Evolutionary conservation across 2,329 filamentous ascomycete species (phyloP).

Genomic region (Aspergillus arachidicola): DNA sequence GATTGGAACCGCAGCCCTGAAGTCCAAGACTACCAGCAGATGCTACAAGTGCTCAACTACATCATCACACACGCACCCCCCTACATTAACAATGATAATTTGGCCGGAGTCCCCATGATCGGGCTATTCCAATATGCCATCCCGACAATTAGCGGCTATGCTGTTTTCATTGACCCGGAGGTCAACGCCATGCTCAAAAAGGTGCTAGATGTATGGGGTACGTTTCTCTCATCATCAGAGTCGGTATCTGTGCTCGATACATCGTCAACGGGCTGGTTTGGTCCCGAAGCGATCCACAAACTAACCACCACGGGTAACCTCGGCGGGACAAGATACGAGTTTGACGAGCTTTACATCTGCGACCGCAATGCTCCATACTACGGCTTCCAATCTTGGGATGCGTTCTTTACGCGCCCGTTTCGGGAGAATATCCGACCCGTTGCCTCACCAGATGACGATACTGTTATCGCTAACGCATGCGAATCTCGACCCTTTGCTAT

Average conservation of each 20-base stretch:
- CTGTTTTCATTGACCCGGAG: not conserved
- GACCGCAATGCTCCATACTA: not conserved
- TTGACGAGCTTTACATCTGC: not conserved
- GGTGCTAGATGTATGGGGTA: not conserved
- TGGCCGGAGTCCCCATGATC: not conserved
- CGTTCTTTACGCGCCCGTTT: constrained; percentile 67
- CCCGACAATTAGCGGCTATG: not conserved
- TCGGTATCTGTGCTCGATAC: not conserved
- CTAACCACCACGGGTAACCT: not conserved
- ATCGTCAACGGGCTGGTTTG: constrained; percentile 2
- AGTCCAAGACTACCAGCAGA: not conserved
- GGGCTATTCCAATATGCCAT: not conserved
- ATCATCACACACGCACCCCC: not conserved
- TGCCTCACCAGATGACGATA: constrained; percentile 52
- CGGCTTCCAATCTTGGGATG: constrained; percentile 55
- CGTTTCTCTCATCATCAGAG: not conserved
- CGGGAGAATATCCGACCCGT: constrained; percentile 59
- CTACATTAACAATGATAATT: not conserved
- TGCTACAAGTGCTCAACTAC: not conserved
- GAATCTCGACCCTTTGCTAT: constrained; percentile 62
- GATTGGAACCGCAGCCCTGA: not conserved
- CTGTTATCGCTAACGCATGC: constrained; percentile 63
- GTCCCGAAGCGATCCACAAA: not conserved
- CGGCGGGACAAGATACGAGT: not conserved
- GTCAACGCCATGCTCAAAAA: not conserved